Evolutionary conservation across 129 eudicot genomes (phyloP).

Genomic region (Mikania micrantha): DNA sequence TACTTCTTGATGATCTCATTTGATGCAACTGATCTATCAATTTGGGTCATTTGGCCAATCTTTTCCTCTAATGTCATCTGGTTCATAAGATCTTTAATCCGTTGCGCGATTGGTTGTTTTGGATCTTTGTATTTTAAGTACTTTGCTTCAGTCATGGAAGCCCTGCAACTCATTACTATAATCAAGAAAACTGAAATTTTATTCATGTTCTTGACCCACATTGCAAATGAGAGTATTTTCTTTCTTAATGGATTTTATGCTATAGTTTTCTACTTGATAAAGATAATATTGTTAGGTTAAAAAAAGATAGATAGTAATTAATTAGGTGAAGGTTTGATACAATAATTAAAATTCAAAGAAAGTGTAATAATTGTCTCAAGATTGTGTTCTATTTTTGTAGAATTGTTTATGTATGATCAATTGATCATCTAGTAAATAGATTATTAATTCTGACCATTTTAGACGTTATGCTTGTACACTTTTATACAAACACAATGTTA

Average conservation of each 20-base stretch:
- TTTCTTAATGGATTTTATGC: not conserved
- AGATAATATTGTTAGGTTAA: not conserved
- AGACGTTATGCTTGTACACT: no score
- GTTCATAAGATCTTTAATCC: slow-evolving; percentile 52
- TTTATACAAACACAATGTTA: no score
- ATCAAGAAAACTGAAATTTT: slow-evolving; percentile 21
- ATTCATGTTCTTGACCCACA: slow-evolving; percentile 24
- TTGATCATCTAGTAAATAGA: no score
- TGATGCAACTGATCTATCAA: slow-evolving; percentile 51
- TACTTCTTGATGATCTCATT: slow-evolving; percentile 54
- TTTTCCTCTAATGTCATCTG: slow-evolving; percentile 69
- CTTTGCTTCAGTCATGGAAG: slow-evolving; percentile 38
- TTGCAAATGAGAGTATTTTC: slow-evolving; percentile 16
- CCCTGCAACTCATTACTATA: slow-evolving; percentile 32
- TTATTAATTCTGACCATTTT: no score
- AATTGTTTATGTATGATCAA: no score
- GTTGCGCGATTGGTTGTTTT: slow-evolving; percentile 37
- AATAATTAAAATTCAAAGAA: not conserved
- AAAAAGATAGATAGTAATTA: not conserved
- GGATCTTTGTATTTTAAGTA: slow-evolving; percentile 64
- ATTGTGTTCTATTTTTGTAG: slow-evolving; percentile 7
- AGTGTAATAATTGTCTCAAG: slow-evolving; percentile 1
- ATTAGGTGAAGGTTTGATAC: slow-evolving; percentile 13
- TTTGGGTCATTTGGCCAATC: slow-evolving; percentile 79
- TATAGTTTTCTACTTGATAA: not conserved